These are phyloP conservation scores for Pseudogymnoascus sp. DNA, from an alignment of 2,329 filamentous ascomycete species.

Conservation along the genomic window DNA sequence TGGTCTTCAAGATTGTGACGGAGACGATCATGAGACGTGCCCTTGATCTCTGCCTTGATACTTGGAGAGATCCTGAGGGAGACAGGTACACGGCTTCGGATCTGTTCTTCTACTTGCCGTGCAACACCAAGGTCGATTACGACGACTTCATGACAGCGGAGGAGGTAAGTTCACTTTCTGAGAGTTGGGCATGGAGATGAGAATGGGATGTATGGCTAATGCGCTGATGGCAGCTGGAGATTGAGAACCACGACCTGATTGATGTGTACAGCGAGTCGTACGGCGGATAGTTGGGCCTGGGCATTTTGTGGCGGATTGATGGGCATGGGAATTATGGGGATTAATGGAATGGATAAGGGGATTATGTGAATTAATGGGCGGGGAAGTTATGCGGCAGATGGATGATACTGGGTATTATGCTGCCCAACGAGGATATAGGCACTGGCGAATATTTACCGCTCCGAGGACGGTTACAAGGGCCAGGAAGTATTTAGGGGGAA, in stretches of 20 bases:
- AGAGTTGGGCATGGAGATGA: background rate
- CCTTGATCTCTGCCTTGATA: background rate
- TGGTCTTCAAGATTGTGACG: background rate
- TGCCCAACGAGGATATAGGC: background rate
- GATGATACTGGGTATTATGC: background rate
- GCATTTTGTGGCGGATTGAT: background rate
- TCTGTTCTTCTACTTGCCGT: background rate
- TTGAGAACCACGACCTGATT: constrained; percentile 1
- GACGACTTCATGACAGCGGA: background rate
- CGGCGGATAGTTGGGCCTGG: background rate
- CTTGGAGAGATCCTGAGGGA: background rate
- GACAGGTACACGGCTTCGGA: background rate
- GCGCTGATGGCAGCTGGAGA: background rate
- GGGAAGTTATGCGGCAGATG: background rate
- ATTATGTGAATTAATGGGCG: background rate
- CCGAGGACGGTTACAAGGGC: background rate
- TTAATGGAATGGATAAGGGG: background rate
- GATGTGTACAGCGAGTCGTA: background rate
- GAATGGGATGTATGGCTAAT: background rate
- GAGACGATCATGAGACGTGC: background rate
- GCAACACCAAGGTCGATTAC: background rate
- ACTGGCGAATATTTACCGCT: background rate
- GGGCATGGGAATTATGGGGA: background rate
- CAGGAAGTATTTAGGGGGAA: background rate
- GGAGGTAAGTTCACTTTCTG: background rate